These are phyloP conservation scores for Hyaloperonospora brassicae DNA, from an alignment of 352 stramenopile species.

Conservation along the genomic window DNA sequence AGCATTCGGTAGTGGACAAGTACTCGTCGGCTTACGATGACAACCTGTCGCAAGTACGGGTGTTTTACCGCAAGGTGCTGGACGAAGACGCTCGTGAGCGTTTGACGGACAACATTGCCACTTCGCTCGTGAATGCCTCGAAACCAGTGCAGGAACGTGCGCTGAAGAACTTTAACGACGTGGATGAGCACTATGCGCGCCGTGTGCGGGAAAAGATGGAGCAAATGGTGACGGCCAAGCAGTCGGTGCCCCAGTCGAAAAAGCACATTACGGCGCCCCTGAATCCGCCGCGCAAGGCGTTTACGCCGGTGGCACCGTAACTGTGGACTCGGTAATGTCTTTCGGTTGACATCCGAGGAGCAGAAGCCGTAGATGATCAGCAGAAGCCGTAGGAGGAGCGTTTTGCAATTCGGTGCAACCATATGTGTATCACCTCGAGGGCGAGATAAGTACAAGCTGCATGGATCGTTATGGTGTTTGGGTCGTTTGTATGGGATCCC, in stretches of 20 bases:
- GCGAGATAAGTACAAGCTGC: too few relatives aligned
- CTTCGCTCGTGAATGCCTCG: slow-evolving; percentile 70
- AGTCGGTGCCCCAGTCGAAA: slow-evolving; percentile 18
- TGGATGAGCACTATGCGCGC: slow-evolving; percentile 28
- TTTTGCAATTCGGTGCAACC: too few relatives aligned
- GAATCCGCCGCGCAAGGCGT: slow-evolving; percentile 28
- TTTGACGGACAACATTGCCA: slow-evolving; percentile 85
- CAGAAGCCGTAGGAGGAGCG: too few relatives aligned
- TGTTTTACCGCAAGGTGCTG: slow-evolving; percentile 82
- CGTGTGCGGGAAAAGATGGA: slow-evolving; percentile 34
- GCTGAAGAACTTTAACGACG: slow-evolving; percentile 28
- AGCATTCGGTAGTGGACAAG: slow-evolving; percentile 39
- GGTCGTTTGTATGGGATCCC: too few relatives aligned
- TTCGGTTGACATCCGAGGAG: too few relatives aligned
- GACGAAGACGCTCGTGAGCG: slow-evolving; percentile 53
- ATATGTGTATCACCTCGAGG: too few relatives aligned
- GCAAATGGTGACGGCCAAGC: slow-evolving; percentile 22
- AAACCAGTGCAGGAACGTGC: slow-evolving; percentile 50
- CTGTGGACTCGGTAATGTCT: too few relatives aligned
- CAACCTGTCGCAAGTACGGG: slow-evolving; percentile 82
- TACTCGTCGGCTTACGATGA: slow-evolving; percentile 82
- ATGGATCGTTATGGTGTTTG: too few relatives aligned
- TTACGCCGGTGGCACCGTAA: slow-evolving; percentile 26
- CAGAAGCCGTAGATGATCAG: too few relatives aligned
- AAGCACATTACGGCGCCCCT: slow-evolving; percentile 25